These are phyloP conservation scores for Misopates orontium DNA, from an alignment of 257 asterid genomes.

Conservation along the genomic window DNA sequence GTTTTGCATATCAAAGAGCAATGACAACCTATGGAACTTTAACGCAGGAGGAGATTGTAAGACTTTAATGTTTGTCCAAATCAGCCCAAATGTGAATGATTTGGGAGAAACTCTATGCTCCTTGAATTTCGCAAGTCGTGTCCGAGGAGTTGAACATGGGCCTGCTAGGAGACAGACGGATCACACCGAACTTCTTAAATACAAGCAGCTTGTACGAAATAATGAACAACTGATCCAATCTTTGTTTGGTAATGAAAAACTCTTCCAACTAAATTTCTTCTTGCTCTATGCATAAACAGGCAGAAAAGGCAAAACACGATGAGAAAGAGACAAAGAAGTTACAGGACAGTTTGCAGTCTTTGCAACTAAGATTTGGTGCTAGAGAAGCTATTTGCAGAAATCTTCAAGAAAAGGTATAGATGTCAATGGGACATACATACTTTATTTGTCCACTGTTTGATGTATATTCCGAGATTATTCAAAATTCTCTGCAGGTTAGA, in stretches of 20 bases:
- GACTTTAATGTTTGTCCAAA: constrained; percentile 79
- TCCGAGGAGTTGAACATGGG: constrained; percentile 90
- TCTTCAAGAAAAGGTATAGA: constrained; percentile 84
- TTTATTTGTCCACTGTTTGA: not conserved
- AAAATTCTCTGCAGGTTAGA: constrained; percentile 54
- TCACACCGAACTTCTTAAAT: constrained; percentile 63
- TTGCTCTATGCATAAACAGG: constrained; percentile 49
- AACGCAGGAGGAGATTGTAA: constrained; percentile 96
- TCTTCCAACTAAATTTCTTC: constrained; percentile 21
- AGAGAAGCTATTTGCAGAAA: constrained; percentile 77
- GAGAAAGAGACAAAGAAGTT: constrained; percentile 84
- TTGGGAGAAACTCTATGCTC: constrained; percentile 92
- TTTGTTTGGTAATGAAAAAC: constrained; percentile 5
- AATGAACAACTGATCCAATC: constrained; percentile 7
- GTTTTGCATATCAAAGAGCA: not conserved
- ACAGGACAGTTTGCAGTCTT: constrained; percentile 78
- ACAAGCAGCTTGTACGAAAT: constrained; percentile 76
- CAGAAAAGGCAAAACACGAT: constrained; percentile 82
- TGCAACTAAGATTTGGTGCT: constrained; percentile 71
- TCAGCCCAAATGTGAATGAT: constrained; percentile 71
- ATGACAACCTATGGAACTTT: constrained; percentile 20
- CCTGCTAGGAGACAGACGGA: constrained; percentile 85
- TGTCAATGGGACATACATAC: not conserved
- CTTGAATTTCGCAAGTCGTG: constrained; percentile 87
- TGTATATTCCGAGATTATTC: constrained; percentile 13